Evolutionary conservation across 345 rosid species (phyloP), one percentile per base, ranked within the genome.

Genomic region (Acer saccharum): DNA sequence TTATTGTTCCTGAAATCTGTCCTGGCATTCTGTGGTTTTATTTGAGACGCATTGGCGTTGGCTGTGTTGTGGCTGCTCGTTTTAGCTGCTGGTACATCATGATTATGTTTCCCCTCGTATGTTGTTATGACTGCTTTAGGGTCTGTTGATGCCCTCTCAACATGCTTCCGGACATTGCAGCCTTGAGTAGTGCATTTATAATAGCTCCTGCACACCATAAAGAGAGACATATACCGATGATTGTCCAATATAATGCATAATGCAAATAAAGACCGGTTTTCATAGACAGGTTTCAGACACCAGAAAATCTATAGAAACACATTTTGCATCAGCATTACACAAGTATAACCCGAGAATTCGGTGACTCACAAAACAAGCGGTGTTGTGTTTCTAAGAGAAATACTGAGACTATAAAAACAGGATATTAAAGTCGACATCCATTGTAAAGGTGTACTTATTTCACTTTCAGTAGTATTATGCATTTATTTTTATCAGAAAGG

Each of bases 51-150:
- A 46, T 67, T 78, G 44, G 67, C 69, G 73, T 84, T 89, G 73
- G 86, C 85, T 0, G 87, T 77, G 3, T 84, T 83, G 80, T 89
- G 94, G 81, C 90, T 87, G 58, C 90, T 87, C 18, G 72, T 79
- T 80, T 80, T 86, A 60, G 86, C 89, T 14, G 90, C 87, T 13
- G 98, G 98, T 48, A 90, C 88, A 18, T 93, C 91, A 16, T 95
- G 98, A 82, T 88, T 92, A 84, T 95, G 98, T 73, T 93, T 93
- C 50, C 98, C 98, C 81, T 93, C 98, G 0, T 95, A 95, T 25
- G 98, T 90, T 48, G 98, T 95, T 81, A 95, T 88, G 61, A 95
- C 98, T 20, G 98, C 97, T 86, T 92, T 93, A 1, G 95, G 92
- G 78, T 95, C 98, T 10, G 88, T 80, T 10, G 97, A 89, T 78